A percentile compares a stretch with the other conserved stretches of the same genome.
Conservation (phyloP, 2,329 filamentous ascomycete genomes). For the Piedraia hortae region DNA sequence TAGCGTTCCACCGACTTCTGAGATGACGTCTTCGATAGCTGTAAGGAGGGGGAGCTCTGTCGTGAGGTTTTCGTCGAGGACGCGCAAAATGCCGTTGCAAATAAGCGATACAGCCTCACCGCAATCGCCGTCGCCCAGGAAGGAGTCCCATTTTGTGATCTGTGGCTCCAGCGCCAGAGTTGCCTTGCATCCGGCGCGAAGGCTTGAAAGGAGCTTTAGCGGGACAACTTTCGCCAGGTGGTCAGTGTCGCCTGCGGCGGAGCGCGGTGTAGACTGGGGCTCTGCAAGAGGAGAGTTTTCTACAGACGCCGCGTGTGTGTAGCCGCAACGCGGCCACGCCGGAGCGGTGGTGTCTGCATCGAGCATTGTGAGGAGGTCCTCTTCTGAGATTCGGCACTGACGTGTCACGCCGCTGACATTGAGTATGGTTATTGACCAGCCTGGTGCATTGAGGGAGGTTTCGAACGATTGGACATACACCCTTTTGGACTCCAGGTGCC, state of each 20-base stretch:
- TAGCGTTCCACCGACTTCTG: conserved; percentile 14
- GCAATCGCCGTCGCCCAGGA: conserved; percentile 39
- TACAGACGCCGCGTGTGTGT: no score
- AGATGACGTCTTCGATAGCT: conserved; percentile 11
- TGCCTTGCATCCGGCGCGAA: conserved; percentile 17
- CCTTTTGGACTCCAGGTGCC: conserved; percentile 21
- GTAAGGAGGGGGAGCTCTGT: conserved; percentile 10
- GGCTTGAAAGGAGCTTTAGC: conserved; percentile 12
- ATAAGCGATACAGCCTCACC: conserved; percentile 24
- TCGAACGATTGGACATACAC: conserved; percentile 24
- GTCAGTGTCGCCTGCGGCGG: conserved; percentile 12
- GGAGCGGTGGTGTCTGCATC: conserved; percentile 24
- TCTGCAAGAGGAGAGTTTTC: no score
- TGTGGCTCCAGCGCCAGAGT: conserved; percentile 32
- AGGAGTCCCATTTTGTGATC: conserved; percentile 33
- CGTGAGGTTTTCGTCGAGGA: conserved; percentile 9
- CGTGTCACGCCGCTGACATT: conserved; percentile 22
- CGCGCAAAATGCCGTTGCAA: conserved; percentile 11
- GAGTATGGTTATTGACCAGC: conserved; percentile 27
- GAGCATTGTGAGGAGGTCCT: conserved; percentile 21
- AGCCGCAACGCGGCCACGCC: conserved; percentile 24
- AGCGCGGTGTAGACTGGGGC: conserved; percentile 6
- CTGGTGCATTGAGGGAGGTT: conserved; percentile 27
- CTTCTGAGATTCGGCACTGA: conserved; percentile 13
- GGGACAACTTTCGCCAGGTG: conserved; percentile 6